Evolutionary conservation across 2,329 filamentous ascomycete species (phyloP), one percentile per base, ranked within the genome.

Genomic region (Thyridium curvatum): DNA sequence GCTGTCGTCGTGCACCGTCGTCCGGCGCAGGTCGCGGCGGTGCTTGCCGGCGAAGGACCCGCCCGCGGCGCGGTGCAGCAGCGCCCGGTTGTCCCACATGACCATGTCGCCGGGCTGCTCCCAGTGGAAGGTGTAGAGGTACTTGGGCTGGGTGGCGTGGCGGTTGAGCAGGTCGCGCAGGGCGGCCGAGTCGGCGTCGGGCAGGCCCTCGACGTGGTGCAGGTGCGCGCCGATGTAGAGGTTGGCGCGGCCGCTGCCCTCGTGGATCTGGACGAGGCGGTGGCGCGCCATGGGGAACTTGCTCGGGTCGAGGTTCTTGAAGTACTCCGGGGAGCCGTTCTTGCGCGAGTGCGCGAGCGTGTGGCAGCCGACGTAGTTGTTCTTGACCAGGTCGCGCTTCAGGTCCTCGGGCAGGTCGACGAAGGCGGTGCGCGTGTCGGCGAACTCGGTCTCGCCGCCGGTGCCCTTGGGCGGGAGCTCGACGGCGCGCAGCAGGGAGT

Each of bases 401-500:
- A 64, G 41, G 0, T 55, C 50, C 0, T 50, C 41, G 0, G 62
- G 59, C 0, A 77, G 58, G 12, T 71, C 66, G 12, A 66, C 63
- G 40, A 61, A 75, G 3, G 73, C 72, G 0, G 66, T 62, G 4
- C 73, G 58, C 4, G 68, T 67, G 48, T 78, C 73, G 3, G 68
- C 69, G 42, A 72, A 77, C n/a, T 68, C 65, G 2, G 72, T 77
- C 31, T 67, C 60, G 14, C 72, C 73, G n/a, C 72, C 71, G 1
- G 55, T 61, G 1, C 61, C 61, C 52, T 34, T 33, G 0, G 72
- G 72, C 0, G 73, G 72, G 4, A 77, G 58, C 38, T 61, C 54
- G 17, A 66, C 63, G 4, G 72, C 72, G 7, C 64, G 61, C 0
- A 77, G 61, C 7, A 77, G 58, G 8, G 68, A 74, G 53, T 68